Percentiles rank a stretch among this genome's conserved stretches.
Evolutionary conservation across 371 early-diverging fungal species (phyloP).

Genomic region (Batkoa obscura): DNA sequence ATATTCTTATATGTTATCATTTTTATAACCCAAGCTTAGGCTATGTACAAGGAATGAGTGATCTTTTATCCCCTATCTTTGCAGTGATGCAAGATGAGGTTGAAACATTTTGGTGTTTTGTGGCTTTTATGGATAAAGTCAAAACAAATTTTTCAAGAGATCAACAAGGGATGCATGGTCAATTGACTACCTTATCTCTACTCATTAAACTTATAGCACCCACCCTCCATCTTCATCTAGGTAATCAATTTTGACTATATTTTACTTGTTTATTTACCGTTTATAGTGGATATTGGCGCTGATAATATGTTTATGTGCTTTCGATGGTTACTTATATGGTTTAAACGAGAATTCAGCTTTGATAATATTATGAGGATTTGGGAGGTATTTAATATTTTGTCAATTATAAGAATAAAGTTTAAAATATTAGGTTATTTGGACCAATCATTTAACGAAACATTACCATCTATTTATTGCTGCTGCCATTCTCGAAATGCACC

Average conservation of each 20-base stretch:
- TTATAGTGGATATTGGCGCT: slow-evolving; percentile 45
- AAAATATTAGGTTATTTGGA: slow-evolving; percentile 43
- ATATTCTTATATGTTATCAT: slow-evolving; percentile 81
- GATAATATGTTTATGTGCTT: slow-evolving; percentile 81
- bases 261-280: background rate
- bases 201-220: slow-evolving; percentile 72
- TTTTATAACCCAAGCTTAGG: slow-evolving; percentile 28
- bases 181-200: slow-evolving; percentile 48
- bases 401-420: background rate
- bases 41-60: slow-evolving; percentile 97
- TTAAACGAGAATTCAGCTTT: slow-evolving; percentile 86
- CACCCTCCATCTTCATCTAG: slow-evolving; percentile 47
- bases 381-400: slow-evolving; percentile 32
- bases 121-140: slow-evolving; percentile 67
- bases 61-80: slow-evolving; percentile 71
- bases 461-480: slow-evolving; percentile 78
- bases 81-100: slow-evolving; percentile 74
- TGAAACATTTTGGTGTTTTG: slow-evolving; percentile 81
- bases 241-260: slow-evolving; percentile 18
- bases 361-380: slow-evolving; percentile 60
- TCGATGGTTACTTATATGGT: slow-evolving; percentile 88
- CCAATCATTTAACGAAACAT: slow-evolving; percentile 54
- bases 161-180: slow-evolving; percentile 77
- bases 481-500: slow-evolving; percentile 66
- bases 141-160: slow-evolving; percentile 59